phyloP scores from a whole-genome alignment of 805 yeast species.

The Ogataea naganishii region DNA sequence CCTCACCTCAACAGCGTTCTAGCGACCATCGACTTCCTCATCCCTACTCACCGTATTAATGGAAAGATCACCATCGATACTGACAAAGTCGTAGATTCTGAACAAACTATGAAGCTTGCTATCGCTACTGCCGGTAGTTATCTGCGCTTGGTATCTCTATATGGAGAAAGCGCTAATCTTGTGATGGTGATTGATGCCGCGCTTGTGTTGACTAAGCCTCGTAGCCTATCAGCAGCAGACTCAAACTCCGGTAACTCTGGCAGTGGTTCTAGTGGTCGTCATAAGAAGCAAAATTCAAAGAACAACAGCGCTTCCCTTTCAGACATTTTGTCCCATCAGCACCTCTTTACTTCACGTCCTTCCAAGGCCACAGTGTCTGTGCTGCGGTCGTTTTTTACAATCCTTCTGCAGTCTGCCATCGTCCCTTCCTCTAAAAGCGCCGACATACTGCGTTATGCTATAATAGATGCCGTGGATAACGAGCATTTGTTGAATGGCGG shows the following conservation, averaged over 20 bases:
- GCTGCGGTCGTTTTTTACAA: conserved; percentile 38
- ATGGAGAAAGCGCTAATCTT: conserved; percentile 41
- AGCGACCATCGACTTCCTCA: conserved; percentile 44
- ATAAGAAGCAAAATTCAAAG: conserved; percentile 21
- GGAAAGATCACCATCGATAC: conserved; percentile 31
- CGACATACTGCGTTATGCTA: conserved; percentile 39
- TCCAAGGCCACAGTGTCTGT: conserved; percentile 25
- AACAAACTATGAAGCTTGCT: conserved; percentile 21
- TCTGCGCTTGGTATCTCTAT: conserved; percentile 14
- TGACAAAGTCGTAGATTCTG: conserved; percentile 20
- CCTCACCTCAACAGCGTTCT: conserved; percentile 45
- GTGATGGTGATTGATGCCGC: conserved; percentile 53
- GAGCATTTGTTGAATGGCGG: conserved; percentile 19
- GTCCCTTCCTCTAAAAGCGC: conserved; percentile 59
- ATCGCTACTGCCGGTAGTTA: conserved; percentile 19
- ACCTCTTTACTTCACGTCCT: conserved; percentile 38
- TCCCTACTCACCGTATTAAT: conserved; percentile 41
- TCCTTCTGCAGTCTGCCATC: conserved; percentile 36
- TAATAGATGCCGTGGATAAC: conserved; percentile 28
- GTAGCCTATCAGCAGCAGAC: conserved; percentile 8
- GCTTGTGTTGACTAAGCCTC: conserved; percentile 33
- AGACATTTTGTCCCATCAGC: conserved; percentile 60
- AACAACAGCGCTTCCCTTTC: conserved; percentile 46
- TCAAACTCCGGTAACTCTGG: conserved; percentile 6
- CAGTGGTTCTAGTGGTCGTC: conserved; percentile 4